Conservation (phyloP, 2,329 filamentous ascomycete species). For the Pseudogymnoascus sp. region DNA sequence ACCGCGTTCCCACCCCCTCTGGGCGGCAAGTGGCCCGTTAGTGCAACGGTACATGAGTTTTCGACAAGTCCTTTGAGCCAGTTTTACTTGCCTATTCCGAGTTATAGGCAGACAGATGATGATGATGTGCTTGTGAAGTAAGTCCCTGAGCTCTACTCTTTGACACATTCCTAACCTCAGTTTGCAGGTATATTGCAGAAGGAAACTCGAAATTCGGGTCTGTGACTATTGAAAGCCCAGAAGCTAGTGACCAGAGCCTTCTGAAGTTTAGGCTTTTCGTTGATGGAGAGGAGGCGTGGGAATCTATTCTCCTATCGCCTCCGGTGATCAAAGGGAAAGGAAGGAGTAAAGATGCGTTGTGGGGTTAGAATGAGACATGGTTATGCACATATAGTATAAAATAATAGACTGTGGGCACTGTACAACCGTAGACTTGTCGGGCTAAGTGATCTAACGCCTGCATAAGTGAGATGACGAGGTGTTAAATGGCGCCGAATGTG, state of each 20-base stretch:
- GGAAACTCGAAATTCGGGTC: slow-evolving; percentile 86
- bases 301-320: slow-evolving; percentile 45
- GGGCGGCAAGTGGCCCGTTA: slow-evolving; percentile 53
- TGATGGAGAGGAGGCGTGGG: slow-evolving; percentile 74
- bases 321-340: slow-evolving; percentile 23
- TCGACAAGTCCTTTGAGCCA: slow-evolving; percentile 86
- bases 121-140: slow-evolving; percentile 81
- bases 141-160: slow-evolving; percentile 28
- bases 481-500: background rate
- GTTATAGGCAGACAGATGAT: slow-evolving; percentile 72
- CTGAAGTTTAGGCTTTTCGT: slow-evolving; percentile 77
- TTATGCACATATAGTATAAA: background rate
- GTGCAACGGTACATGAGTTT: slow-evolving; percentile 75
- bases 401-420: background rate
- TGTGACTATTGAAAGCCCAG: slow-evolving; percentile 65
- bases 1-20: slow-evolving; percentile 64
- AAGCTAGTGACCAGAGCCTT: slow-evolving; percentile 57
- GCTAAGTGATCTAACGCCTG: background rate
- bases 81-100: slow-evolving; percentile 81
- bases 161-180: background rate
- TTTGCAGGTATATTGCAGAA: slow-evolving; percentile 61
- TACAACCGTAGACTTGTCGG: background rate
- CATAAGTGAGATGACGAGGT: background rate
- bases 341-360: slow-evolving; percentile 24
- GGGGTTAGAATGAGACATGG: slow-evolving; percentile 18